A percentile compares a stretch with the other conserved stretches of the same genome.
Evolutionary conservation across 2,329 filamentous ascomycete species (phyloP).

Genomic region (Coniochaeta ligniaria): DNA sequence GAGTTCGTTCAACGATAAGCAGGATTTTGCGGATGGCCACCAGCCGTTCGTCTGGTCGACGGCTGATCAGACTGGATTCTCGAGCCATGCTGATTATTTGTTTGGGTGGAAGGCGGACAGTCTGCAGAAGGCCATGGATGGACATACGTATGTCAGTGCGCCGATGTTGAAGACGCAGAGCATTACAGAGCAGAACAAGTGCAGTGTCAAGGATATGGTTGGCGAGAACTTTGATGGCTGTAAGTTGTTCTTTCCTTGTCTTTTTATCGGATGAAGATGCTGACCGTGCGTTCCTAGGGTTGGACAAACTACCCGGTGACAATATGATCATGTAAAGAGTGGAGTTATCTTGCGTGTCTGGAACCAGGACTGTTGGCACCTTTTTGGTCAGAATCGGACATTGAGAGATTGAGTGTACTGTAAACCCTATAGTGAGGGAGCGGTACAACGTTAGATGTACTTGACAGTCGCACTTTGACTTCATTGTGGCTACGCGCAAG

Average conservation of each 20-base stretch:
- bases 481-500: too few species aligned
- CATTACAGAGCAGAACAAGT: constrained; percentile 19
- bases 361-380: background rate
- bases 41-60: constrained; percentile 34
- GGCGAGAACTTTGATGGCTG: constrained; percentile 19
- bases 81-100: constrained; percentile 32
- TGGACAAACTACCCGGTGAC: background rate
- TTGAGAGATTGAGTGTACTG: too few species aligned
- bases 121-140: constrained; percentile 31
- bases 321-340: background rate
- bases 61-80: constrained; percentile 27
- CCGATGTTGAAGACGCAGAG: constrained; percentile 20
- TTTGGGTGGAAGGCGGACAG: constrained; percentile 35
- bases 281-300: background rate
- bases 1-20: constrained; percentile 24
- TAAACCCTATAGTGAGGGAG: too few species aligned
- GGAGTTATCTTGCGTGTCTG: too few species aligned
- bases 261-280: background rate
- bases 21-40: constrained; percentile 24
- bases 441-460: too few species aligned
- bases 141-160: constrained; percentile 19
- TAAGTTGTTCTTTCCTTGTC: constrained; percentile 10
- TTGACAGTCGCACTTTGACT: too few species aligned
- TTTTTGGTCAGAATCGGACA: background rate
- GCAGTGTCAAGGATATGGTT: constrained; percentile 16